Evolutionary conservation across 768 basidiomycete species (phyloP), one percentile per base, ranked within the genome.

Genomic region (Dioszegia hungarica): DNA sequence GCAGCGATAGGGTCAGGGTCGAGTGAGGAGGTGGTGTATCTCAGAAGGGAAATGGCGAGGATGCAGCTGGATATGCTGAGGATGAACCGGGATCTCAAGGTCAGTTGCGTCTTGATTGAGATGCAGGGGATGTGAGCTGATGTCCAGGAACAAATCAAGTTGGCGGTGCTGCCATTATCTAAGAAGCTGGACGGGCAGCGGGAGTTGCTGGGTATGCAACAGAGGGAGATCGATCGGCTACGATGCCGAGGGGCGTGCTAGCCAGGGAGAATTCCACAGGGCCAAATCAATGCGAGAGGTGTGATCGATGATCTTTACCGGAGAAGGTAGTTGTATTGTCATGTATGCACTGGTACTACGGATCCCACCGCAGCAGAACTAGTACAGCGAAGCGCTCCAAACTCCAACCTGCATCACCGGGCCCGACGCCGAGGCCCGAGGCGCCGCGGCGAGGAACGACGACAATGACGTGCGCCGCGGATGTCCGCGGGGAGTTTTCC

Each of bases 11-110:
- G 27, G 39, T 9, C 1, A 25, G 43, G 20, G 10, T 6, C 20
- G 41, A 43, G 10, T 6, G 41, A 41, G 46, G 24, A 24, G 39
- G 49, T 62, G 8, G 55, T 57, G 25, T 55, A 56, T 37, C 27
- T 66, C 29, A 40, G 47, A 25, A 51, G 51, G 34, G 54, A 60
- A 41, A 47, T 66, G 36, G 38, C 38, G 22, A 53, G 62, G 51
- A 24, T 66, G 36, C 61, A 62, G 41, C 22, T 65, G 47, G 64
- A 65, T 29, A 65, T 65, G 60, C 29, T 65, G 36, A 43, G 64
- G 41, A 65, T 65, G 64, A 38, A 46, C 15, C 34, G 64, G 29
- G 41, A 47, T 19, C 40, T 61, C 1, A 59, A 54, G 57, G 64
- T 65, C 41, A 40, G 60, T 14, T 14, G 14, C 31, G 8, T 56